These are phyloP conservation scores for Gastrolobium bilobum DNA, from an alignment of 306 rosid species.

Conservation along the genomic window DNA sequence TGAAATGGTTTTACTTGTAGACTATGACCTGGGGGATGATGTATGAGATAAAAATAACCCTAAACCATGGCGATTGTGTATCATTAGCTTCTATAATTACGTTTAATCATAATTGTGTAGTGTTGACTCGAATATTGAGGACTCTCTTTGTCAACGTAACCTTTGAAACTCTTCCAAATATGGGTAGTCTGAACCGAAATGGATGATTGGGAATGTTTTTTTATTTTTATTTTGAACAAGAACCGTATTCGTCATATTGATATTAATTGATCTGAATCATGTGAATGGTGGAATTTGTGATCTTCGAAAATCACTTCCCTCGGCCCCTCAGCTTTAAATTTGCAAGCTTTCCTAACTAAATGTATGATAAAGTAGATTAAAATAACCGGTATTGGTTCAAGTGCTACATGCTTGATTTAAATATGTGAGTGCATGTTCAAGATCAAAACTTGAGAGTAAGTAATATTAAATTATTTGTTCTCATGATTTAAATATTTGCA, in stretches of 20 bases:
- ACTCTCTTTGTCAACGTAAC: constrained; percentile 4
- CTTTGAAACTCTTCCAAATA: background rate
- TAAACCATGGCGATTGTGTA: background rate
- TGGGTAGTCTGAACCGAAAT: background rate
- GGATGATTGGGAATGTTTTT: background rate
- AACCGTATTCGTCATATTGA: background rate
- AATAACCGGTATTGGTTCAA: background rate
- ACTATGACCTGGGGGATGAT: background rate
- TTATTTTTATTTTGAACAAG: constrained; percentile 37
- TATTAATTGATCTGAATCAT: background rate
- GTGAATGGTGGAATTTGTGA: constrained; percentile 13
- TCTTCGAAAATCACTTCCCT: background rate
- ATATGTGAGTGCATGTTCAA: too few relatives aligned
- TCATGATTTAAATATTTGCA: too few relatives aligned
- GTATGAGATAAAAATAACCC: constrained; percentile 28
- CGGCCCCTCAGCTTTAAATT: background rate
- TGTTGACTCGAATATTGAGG: constrained; percentile 8
- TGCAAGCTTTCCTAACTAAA: background rate
- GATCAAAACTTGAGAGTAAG: too few relatives aligned
- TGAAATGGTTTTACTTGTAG: background rate
- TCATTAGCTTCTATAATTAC: constrained; percentile 26
- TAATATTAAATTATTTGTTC: too few relatives aligned
- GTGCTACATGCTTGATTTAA: too few relatives aligned
- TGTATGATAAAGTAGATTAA: background rate
- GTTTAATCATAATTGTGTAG: background rate